These are phyloP conservation scores for Helicosporidium sp. DNA, from an alignment of 139 green algal genomes.

Conservation along the genomic window DNA sequence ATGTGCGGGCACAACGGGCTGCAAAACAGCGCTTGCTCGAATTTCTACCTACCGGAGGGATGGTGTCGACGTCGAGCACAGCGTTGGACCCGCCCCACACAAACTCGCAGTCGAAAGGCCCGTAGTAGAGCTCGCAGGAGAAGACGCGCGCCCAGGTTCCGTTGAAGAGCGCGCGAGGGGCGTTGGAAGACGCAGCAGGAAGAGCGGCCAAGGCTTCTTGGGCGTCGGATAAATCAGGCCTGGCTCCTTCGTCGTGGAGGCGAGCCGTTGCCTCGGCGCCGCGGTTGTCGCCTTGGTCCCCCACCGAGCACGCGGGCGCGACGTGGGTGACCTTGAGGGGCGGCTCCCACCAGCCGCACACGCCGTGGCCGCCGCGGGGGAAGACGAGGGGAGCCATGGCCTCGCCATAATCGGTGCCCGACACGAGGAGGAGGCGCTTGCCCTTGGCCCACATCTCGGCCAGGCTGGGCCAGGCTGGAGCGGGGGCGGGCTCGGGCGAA, in stretches of 20 bases:
- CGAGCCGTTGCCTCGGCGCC: no score
- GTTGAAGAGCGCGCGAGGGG: conserved; percentile 5
- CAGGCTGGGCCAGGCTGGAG: conserved; percentile 12
- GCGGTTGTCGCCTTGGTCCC: not conserved
- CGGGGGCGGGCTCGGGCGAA: not conserved
- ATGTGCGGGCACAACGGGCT: not conserved
- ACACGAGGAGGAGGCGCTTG: conserved; percentile 33
- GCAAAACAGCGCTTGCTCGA: conserved; percentile 1
- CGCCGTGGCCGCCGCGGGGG: conserved; percentile 9
- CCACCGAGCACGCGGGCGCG: conserved; percentile 12
- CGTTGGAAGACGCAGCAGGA: no score
- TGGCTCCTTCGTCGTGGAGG: no score
- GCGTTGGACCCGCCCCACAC: conserved; percentile 18
- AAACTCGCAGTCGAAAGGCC: conserved; percentile 44
- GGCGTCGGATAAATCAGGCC: no score
- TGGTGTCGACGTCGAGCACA: conserved; percentile 9
- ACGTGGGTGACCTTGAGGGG: conserved; percentile 9
- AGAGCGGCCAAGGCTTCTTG: no score
- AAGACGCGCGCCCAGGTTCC: conserved; percentile 22
- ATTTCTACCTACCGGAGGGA: conserved; percentile 4
- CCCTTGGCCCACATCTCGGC: conserved; percentile 18
- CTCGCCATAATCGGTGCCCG: conserved; percentile 29
- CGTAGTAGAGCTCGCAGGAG: conserved; percentile 46
- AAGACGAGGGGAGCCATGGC: conserved; percentile 29
- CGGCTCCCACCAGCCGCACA: conserved; percentile 38